phyloP scores from a whole-genome alignment of 768 basidiomycete species.

The Termitomyces eurrhizus region DNA sequence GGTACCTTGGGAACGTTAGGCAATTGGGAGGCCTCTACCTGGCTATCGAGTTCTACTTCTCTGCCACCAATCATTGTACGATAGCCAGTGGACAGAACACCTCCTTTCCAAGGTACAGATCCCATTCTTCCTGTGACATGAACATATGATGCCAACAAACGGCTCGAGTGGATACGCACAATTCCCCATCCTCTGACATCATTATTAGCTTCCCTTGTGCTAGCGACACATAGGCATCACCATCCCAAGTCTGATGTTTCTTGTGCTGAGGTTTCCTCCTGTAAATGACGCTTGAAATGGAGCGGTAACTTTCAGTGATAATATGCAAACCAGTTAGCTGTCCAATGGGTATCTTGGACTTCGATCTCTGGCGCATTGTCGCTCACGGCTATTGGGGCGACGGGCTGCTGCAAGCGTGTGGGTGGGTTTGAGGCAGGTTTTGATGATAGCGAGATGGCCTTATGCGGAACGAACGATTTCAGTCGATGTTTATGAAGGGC shows the following conservation, averaged over 20 bases:
- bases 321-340: conserved; percentile 56
- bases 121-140: conserved; percentile 45
- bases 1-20: conserved; percentile 32
- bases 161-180: conserved; percentile 37
- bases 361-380: conserved; percentile 14
- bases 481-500: background rate
- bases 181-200: conserved; percentile 66
- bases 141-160: background rate
- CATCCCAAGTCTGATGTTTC: conserved; percentile 89
- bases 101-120: conserved; percentile 56
- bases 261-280: conserved; percentile 73
- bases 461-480: conserved; percentile 23
- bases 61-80: conserved; percentile 48
- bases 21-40: conserved; percentile 46
- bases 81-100: conserved; percentile 43
- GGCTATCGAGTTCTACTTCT: conserved; percentile 58
- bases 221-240: conserved; percentile 61
- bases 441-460: background rate
- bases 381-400: conserved; percentile 27
- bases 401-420: conserved; percentile 35
- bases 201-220: conserved; percentile 50
- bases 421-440: background rate
- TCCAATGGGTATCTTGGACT: conserved; percentile 48
- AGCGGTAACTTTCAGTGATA: background rate
- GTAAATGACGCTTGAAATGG: conserved; percentile 1